These are phyloP conservation scores for Tuber microsphaerosporum DNA, from an alignment of 495 filamentous ascomycete genomes.

Conservation along the genomic window DNA sequence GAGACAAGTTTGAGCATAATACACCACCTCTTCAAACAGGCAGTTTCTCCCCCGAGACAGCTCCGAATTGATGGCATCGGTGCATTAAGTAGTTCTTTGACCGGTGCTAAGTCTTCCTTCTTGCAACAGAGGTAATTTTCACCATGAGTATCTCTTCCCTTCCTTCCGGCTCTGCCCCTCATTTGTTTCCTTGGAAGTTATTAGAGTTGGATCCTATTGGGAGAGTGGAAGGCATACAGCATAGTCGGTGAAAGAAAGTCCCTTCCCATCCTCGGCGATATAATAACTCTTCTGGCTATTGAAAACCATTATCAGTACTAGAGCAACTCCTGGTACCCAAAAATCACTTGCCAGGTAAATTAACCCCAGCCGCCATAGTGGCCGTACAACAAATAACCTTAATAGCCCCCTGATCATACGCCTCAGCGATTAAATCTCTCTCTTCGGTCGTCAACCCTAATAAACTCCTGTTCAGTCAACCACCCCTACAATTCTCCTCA, in stretches of 20 bases:
- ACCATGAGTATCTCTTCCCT: conserved; percentile 72
- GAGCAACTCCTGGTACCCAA: not conserved
- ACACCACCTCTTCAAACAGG: conserved; percentile 58
- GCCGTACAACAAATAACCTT: conserved; percentile 75
- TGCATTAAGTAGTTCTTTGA: conserved; percentile 64
- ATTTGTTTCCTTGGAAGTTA: conserved; percentile 59
- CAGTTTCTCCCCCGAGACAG: conserved; percentile 60
- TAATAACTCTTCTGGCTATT: conserved; percentile 63
- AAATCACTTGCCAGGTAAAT: conserved; percentile 48
- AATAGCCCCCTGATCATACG: conserved; percentile 63
- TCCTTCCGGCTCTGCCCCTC: conserved; percentile 74
- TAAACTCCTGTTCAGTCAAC: not conserved
- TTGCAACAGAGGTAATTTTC: conserved; percentile 76
- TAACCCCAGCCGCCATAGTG: conserved; percentile 78
- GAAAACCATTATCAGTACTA: not conserved
- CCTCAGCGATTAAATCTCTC: conserved; percentile 63
- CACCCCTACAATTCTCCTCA: not conserved
- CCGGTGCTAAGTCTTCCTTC: conserved; percentile 60
- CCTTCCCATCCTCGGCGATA: conserved; percentile 71
- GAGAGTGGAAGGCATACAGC: conserved; percentile 49
- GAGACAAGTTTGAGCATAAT: not conserved
- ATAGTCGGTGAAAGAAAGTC: conserved; percentile 70
- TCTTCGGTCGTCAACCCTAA: conserved; percentile 70
- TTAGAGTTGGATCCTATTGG: conserved; percentile 20
- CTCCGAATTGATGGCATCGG: conserved; percentile 66